Conservation (phyloP, 345 rosid genomes). For the Tarenaya hassleriana region DNA sequence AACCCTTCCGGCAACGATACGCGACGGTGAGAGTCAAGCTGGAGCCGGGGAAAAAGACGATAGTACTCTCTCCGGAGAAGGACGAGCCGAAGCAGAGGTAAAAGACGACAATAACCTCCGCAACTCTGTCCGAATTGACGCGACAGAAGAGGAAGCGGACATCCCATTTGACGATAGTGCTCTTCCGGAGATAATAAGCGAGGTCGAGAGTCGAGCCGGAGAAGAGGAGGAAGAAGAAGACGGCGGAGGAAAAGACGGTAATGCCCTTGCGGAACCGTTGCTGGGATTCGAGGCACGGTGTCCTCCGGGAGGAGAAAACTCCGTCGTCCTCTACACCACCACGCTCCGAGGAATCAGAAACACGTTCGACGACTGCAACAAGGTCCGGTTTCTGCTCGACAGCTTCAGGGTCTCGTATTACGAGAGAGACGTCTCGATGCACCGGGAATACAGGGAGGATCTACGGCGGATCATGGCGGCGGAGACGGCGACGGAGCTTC, state of each 20-base stretch:
- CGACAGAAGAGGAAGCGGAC: slow-evolving; percentile 28
- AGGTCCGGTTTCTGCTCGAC: slow-evolving; percentile 56
- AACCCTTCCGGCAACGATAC: no score
- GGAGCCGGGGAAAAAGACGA: background rate
- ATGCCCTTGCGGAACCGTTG: slow-evolving; percentile 27
- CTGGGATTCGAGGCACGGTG: slow-evolving; percentile 45
- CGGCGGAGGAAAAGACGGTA: slow-evolving; percentile 20
- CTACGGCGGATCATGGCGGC: slow-evolving; percentile 37
- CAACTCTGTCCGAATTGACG: no score
- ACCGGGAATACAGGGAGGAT: slow-evolving; percentile 61
- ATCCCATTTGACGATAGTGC: background rate
- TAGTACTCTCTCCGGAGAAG: background rate
- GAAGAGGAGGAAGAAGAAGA: slow-evolving; percentile 25
- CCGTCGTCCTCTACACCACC: slow-evolving; percentile 71
- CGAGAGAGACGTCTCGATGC: slow-evolving; percentile 85
- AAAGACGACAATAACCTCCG: slow-evolving; percentile 1
- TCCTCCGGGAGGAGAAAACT: slow-evolving; percentile 64
- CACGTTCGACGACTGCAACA: slow-evolving; percentile 78
- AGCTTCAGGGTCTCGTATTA: slow-evolving; percentile 50
- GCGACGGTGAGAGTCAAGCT: no score
- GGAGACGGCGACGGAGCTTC: slow-evolving; percentile 54
- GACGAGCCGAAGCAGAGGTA: background rate
- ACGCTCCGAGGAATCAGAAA: slow-evolving; percentile 71
- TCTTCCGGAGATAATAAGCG: background rate
- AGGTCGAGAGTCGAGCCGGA: slow-evolving; percentile 15